Base-by-base conservation (phyloP, 768 basidiomycete species). In the Leucocoprinus birnbaumii region DNA sequence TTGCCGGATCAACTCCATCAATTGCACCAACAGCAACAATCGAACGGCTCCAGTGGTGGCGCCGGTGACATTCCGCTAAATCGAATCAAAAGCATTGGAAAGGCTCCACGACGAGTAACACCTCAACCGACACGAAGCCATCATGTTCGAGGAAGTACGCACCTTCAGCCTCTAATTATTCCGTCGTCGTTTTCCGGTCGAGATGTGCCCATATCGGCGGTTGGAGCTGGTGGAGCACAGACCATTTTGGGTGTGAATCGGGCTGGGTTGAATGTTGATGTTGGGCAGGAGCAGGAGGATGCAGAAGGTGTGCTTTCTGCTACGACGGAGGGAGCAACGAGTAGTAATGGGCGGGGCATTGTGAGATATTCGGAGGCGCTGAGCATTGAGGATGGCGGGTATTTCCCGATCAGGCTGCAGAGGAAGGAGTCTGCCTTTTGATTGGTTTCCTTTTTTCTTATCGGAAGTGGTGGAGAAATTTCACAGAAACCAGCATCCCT, bases 71-170 rank as follows among this genome's bases (percentile, higher is more conserved):
- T 48, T 10, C 45, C 61, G 56, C 22, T 63, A 10, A 45, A 63
- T 16, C 67, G 71, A 49, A 68, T 78, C 53, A 78, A 72, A 67
- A 76, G 68, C 52, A 64, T 73, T 34, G 77, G 78, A 2, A 72
- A 59, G 41, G 74, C 66, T 41, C 73, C 73, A 2, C 66, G 64
- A 51, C 66, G 66, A 53, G 59, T 41, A 2, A 75, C 72, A 24
- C 78, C 73, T 6, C 58, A 62, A 7, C 70, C 71, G 18, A 64
- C 65, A 6, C 65, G 40, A 10, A 55, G 59, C n/a, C 57, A 56
- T 10, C 58, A 60, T 48, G 46, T 62, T n/a, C 63, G 65, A n/a
- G 64, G 56, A 3, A 71, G 73, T 58, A 57, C 72, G 51, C 66
- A 71, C 54, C 65, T 76, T 14, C 63, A 67, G 53, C 68, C 64